Evolutionary conservation across 2,329 filamentous ascomycete genomes (phyloP).

Genomic region (Phialophora chinensis): DNA sequence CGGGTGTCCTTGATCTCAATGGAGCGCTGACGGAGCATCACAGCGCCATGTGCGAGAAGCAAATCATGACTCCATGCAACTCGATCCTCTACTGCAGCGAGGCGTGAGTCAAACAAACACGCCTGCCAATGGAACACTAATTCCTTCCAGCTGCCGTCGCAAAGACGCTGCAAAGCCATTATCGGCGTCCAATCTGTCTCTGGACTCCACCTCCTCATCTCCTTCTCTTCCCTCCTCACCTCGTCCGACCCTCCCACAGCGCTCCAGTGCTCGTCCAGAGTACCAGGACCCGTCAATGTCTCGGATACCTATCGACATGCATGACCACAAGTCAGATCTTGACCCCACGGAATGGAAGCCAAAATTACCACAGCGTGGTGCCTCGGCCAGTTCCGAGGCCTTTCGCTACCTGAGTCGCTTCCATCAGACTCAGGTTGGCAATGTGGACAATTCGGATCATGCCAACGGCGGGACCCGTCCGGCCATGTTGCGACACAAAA

Average conservation of each 20-base stretch:
- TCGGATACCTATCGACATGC: conserved; percentile 49
- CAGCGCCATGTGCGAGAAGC: conserved; percentile 69
- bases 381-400: conserved; percentile 47
- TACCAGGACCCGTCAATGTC: conserved; percentile 37
- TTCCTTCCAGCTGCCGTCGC: conserved; percentile 50
- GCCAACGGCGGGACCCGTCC: conserved; percentile 14
- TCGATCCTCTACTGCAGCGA: conserved; percentile 69
- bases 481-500: conserved; percentile 42
- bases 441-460: not conserved
- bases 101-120: conserved; percentile 55
- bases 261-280: conserved; percentile 43
- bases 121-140: conserved; percentile 20
- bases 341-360: conserved; percentile 59
- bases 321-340: conserved; percentile 52
- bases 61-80: conserved; percentile 67
- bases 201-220: conserved; percentile 33
- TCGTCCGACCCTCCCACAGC: conserved; percentile 46
- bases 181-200: conserved; percentile 44
- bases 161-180: conserved; percentile 55
- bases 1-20: not conserved
- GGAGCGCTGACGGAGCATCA: conserved; percentile 37
- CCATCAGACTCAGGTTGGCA: conserved; percentile 41
- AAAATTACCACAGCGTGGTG: conserved; percentile 44
- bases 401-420: conserved; percentile 54
- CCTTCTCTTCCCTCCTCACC: conserved; percentile 47